Percentiles rank a stretch among this genome's conserved stretches.
Conservation (phyloP, 805 yeast species). For the Hanseniaspora pseudoguilliermondii region DNA sequence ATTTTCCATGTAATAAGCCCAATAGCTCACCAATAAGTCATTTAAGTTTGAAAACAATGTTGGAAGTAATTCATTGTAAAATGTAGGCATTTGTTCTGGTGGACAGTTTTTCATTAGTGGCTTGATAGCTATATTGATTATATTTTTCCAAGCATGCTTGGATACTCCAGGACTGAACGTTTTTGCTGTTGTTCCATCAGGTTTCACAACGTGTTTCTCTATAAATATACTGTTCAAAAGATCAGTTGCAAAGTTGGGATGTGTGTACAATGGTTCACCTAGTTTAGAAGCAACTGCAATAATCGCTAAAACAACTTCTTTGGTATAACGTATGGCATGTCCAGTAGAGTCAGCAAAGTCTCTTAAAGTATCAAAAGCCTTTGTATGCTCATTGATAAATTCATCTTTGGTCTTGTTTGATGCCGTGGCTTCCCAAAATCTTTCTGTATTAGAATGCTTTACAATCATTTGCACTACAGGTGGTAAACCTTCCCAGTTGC, state of each 20-base stretch:
- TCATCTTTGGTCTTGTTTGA: conserved; percentile 88
- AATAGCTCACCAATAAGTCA: conserved; percentile 53
- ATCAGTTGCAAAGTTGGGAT: conserved; percentile 64
- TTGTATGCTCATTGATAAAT: conserved; percentile 84
- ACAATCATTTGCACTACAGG: conserved; percentile 85
- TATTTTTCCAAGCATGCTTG: conserved; percentile 92
- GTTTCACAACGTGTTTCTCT: conserved; percentile 41
- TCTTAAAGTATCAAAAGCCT: conserved; percentile 83
- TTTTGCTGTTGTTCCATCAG: conserved; percentile 14
- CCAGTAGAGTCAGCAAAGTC: conserved; percentile 98
- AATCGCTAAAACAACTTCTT: conserved; percentile 88
- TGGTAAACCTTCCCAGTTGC: conserved; percentile 79
- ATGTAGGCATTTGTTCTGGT: conserved; percentile 45
- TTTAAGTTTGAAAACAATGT: conserved; percentile 62
- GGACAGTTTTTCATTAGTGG: conserved; percentile 87
- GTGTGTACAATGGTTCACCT: conserved; percentile 76
- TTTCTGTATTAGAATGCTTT: conserved; percentile 73
- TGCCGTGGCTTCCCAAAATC: conserved; percentile 98
- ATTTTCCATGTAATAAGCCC: conserved; percentile 40
- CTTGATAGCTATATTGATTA: conserved; percentile 78
- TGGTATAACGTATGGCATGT: conserved; percentile 83
- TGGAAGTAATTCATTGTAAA: conserved; percentile 70
- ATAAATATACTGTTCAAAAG: conserved; percentile 76
- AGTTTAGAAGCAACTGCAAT: conserved; percentile 79
- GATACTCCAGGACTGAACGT: conserved; percentile 58